These are phyloP conservation scores for Lactarius deliciosus DNA, from an alignment of 768 basidiomycete genomes.

Conservation along the genomic window DNA sequence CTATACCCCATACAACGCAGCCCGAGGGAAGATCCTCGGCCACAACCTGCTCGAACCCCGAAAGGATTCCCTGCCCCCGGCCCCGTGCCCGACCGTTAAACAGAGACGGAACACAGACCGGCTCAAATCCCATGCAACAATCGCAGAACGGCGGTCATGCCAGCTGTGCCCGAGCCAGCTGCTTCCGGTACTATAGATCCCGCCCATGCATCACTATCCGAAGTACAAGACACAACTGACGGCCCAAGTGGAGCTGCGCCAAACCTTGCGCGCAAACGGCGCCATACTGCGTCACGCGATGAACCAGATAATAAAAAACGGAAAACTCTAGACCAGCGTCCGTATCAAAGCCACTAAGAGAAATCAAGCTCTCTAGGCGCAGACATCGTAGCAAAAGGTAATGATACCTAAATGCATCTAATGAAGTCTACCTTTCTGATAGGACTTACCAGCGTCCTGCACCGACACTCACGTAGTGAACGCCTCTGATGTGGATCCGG, in stretches of 20 bases:
- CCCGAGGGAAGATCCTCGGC: neutral
- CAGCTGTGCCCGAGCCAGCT: neutral
- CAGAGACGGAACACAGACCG: neutral
- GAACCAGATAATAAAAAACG: constrained; percentile 10
- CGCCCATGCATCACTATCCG: neutral
- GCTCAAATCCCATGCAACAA: neutral
- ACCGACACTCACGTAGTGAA: neutral
- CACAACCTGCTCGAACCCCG: neutral
- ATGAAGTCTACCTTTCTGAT: neutral
- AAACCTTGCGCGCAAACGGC: constrained; percentile 8
- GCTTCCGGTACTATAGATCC: neutral
- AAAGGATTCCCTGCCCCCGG: constrained; percentile 17
- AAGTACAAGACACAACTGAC: neutral
- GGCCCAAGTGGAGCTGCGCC: neutral
- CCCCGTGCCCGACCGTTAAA: constrained; percentile 19
- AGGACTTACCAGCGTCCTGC: neutral
- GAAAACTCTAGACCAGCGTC: neutral
- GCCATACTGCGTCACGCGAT: neutral
- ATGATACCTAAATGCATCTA: neutral
- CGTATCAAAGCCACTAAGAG: neutral
- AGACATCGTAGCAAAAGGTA: neutral
- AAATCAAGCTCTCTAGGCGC: neutral
- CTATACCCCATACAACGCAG: neutral
- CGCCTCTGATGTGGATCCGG: neutral
- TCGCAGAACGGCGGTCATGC: neutral